A percentile compares a stretch with the other conserved stretches of the same genome.
Evolutionary conservation across 371 early-diverging fungal species (phyloP).

Genomic region (Mortierella sp.): DNA sequence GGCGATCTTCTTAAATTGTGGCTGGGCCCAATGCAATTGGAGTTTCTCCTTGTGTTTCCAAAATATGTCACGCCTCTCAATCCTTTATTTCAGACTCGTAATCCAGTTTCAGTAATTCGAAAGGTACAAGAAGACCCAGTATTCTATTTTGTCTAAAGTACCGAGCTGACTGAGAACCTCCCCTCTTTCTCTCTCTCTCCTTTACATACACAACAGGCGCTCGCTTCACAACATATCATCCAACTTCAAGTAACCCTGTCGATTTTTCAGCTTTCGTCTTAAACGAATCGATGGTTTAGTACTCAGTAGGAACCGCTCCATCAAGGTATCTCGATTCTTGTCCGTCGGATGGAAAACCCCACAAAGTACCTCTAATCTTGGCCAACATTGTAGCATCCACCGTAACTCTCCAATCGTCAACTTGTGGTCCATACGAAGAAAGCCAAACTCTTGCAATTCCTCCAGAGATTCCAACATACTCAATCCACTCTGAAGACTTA

Average conservation of each 20-base stretch:
- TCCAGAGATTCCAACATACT: slow-evolving; percentile 6
- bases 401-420: slow-evolving; percentile 26
- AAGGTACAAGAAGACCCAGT: too few species aligned
- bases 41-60: too few species aligned
- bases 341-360: slow-evolving; percentile 13
- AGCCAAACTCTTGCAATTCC: slow-evolving; percentile 35
- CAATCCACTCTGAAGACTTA: slow-evolving; percentile 28
- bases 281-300: slow-evolving; percentile 22
- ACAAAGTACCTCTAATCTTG: slow-evolving; percentile 19
- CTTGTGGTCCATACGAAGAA: slow-evolving; percentile 25
- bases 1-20: too few species aligned
- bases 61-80: too few species aligned
- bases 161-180: neutral
- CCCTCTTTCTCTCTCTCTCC: neutral
- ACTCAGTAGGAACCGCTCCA: slow-evolving; percentile 25
- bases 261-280: slow-evolving; percentile 14
- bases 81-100: too few species aligned
- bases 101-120: too few species aligned
- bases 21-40: too few species aligned
- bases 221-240: too few species aligned
- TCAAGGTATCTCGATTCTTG: slow-evolving; percentile 13
- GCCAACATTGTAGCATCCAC: slow-evolving; percentile 40
- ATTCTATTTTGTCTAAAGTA: too few species aligned
- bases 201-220: neutral
- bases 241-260: neutral